Evolutionary conservation across 345 rosid species (phyloP), one percentile per base, ranked within the genome.

Genomic region (Linum lewisii): DNA sequence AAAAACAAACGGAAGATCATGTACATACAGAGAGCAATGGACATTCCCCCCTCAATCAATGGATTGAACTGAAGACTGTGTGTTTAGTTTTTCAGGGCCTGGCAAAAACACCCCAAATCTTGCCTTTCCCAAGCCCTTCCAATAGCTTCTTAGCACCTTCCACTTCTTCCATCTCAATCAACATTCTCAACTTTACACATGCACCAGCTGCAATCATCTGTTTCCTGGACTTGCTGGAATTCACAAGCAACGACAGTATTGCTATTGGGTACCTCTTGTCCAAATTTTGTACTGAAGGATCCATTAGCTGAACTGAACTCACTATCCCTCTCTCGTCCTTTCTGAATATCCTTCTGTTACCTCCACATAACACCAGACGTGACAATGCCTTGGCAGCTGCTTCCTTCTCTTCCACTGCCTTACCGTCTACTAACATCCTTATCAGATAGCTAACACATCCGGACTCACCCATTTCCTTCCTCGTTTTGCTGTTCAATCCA

Each of bases 371-470:
- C 73, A 84, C 1, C 2, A 92, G 72, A 2, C 25, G 67, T 0
- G 95, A 86, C 65, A 92, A 53, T 16, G 94, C 91, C 63, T 75
- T 84, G 1, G 86, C 83, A 21, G 91, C 95, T 15, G 94, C 90
- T 75, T 86, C 95, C 75, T 81, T 84, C 75, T 89, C 98, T 61
- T 83, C 93, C 16, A 69, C 67, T 34, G 87, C 90, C 73, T 92
- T 92, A 16, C 94, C 95, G 66, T 92, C n/a, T n/a, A n/a, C 97
- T 62, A 92, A 59, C 97, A 86, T 83, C 61, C 77, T 79, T 59
- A 83, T 77, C 77, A 92, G 66, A 13, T 77, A 75, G 51, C 53
- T 67, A 16, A 79, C 74, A 64, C 83, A 77, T 22, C 89, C 95
- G 10, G 67, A 67, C 53, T 81, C 95, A 21, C 97, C 94, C 56